Percentiles rank a stretch among this genome's conserved stretches.
Conservation (phyloP, 1,284 basidiomycete species). For the Lignosus rhinocerotis region DNA sequence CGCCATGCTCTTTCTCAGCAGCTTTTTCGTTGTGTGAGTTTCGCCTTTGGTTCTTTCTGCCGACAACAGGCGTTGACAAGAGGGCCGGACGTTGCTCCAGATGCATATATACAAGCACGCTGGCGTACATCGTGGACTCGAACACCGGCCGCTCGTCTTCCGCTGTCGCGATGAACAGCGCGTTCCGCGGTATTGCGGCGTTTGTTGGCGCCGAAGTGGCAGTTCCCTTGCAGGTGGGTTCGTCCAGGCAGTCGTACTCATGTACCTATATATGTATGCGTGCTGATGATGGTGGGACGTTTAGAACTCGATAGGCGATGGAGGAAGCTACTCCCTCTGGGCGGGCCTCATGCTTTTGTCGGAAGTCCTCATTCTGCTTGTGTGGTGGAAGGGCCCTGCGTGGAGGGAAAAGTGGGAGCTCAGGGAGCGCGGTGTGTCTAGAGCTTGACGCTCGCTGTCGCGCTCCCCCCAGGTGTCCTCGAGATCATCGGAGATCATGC, state of each 20-base stretch:
- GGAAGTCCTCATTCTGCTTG: conserved; percentile 53
- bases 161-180: conserved; percentile 74
- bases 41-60: too few relatives aligned
- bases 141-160: conserved; percentile 73
- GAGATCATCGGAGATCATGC: too few relatives aligned
- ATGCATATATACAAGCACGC: conserved; percentile 69
- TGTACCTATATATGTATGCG: neutral
- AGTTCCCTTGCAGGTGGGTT: conserved; percentile 60
- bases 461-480: too few relatives aligned
- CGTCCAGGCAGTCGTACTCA: neutral
- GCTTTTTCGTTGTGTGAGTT: conserved; percentile 68
- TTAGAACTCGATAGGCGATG: conserved; percentile 58
- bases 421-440: conserved; percentile 22
- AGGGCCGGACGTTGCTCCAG: conserved; percentile 34
- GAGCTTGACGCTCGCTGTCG: neutral
- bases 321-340: conserved; percentile 77
- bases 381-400: conserved; percentile 44
- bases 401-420: conserved; percentile 41
- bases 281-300: neutral
- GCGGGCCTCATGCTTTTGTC: conserved; percentile 56
- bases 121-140: conserved; percentile 78
- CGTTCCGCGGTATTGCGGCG: conserved; percentile 67
- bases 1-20: conserved; percentile 62
- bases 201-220: conserved; percentile 72
- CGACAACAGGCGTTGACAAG: neutral